Conservation (phyloP, 495 filamentous ascomycete genomes). For the Cairneyella variabilis region DNA sequence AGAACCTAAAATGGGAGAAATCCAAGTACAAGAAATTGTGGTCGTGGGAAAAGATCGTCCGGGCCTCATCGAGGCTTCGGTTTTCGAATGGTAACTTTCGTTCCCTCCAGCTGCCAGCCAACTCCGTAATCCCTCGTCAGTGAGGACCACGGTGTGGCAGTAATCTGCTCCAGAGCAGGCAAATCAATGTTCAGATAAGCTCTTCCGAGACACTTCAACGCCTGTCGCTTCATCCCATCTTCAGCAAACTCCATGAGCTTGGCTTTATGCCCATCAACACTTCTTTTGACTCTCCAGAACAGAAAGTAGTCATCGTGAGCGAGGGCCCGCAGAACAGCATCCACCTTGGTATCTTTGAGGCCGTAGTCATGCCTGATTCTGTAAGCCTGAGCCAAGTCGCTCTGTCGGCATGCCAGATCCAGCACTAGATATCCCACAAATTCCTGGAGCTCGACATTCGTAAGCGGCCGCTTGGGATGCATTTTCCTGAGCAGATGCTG, state of each 20-base stretch:
- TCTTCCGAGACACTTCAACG: constrained; percentile 79
- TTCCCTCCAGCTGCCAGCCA: constrained; percentile 72
- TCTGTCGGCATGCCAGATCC: constrained; percentile 81
- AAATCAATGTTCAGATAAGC: constrained; percentile 72
- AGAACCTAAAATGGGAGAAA: too few relatives aligned
- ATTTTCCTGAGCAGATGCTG: constrained; percentile 70
- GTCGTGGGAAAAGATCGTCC: neutral
- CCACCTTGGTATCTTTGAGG: constrained; percentile 59
- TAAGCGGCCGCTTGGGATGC: constrained; percentile 60
- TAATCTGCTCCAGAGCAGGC: constrained; percentile 59
- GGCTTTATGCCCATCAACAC: constrained; percentile 71
- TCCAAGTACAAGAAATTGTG: too few relatives aligned
- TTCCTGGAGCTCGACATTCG: constrained; percentile 66
- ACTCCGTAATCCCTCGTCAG: constrained; percentile 62
- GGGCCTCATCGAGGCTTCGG: constrained; percentile 40
- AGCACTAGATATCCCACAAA: constrained; percentile 77
- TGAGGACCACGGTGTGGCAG: constrained; percentile 61
- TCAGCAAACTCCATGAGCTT: constrained; percentile 79
- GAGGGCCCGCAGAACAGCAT: constrained; percentile 64
- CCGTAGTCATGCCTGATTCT: constrained; percentile 50
- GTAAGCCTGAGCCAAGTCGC: constrained; percentile 71
- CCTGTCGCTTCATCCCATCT: constrained; percentile 60
- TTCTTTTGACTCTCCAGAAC: constrained; percentile 67
- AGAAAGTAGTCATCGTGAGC: constrained; percentile 76
- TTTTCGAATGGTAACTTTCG: constrained; percentile 67